Evolutionary conservation across 2,329 filamentous ascomycete species (phyloP).

Genomic region (Scopulariopsis brevicaulis): DNA sequence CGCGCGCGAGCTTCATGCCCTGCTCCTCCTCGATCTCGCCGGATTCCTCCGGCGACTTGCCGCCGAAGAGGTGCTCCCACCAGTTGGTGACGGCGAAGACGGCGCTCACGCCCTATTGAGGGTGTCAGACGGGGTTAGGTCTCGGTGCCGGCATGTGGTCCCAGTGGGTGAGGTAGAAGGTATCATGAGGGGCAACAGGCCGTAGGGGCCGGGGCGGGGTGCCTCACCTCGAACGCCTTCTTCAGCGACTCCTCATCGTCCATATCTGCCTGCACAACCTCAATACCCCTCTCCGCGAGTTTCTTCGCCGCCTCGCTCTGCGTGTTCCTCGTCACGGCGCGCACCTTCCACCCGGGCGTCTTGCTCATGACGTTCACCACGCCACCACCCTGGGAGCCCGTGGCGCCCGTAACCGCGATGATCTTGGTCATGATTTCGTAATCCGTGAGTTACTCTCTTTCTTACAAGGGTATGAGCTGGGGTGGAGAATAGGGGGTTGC

Average conservation of each 20-base stretch:
- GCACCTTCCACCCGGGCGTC: conserved; percentile 19
- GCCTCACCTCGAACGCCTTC: conserved; percentile 20
- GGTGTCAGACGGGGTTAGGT: neutral
- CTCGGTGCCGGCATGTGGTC: neutral
- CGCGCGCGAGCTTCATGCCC: conserved; percentile 27
- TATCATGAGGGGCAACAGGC: too few relatives aligned
- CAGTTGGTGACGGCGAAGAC: conserved; percentile 47
- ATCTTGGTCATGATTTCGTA: conserved; percentile 18
- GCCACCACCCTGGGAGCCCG: conserved; percentile 37
- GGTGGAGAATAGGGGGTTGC: too few relatives aligned
- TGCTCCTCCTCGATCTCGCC: conserved; percentile 24
- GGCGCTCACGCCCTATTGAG: conserved; percentile 24
- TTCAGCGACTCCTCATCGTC: conserved; percentile 26
- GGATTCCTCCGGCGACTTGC: conserved; percentile 14
- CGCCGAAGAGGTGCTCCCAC: conserved; percentile 34
- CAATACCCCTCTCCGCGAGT: conserved; percentile 27
- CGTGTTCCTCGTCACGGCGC: conserved; percentile 33
- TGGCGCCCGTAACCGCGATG: conserved; percentile 33
- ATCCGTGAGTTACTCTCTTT: neutral
- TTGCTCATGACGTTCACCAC: conserved; percentile 20
- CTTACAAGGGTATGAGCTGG: too few relatives aligned
- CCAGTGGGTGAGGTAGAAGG: neutral
- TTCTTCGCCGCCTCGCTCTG: conserved; percentile 25
- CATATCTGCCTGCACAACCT: conserved; percentile 31
- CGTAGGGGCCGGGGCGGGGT: too few relatives aligned